phyloP scores from a whole-genome alignment of 208 protist genomes.

The Endotrypanum monterogeii region DNA sequence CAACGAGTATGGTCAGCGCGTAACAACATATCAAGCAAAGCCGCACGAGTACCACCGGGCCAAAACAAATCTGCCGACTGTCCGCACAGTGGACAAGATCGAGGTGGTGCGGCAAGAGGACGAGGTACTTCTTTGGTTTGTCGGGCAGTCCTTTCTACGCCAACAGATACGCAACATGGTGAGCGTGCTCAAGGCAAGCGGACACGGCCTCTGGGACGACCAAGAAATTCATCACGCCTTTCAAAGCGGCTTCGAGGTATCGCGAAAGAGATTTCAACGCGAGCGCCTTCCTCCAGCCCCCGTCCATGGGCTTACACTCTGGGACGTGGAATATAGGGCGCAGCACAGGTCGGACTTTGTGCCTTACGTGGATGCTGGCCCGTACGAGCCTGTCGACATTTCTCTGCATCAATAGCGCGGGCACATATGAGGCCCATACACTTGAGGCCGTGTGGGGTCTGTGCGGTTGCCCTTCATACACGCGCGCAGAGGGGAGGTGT shows the following conservation, averaged over 20 bases:
- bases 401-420: slow-evolving; percentile 26
- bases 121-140: slow-evolving; percentile 88
- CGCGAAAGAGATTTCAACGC: slow-evolving; percentile 67
- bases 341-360: slow-evolving; percentile 70
- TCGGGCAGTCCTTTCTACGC: slow-evolving; percentile 80
- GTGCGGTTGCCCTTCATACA: background rate
- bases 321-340: slow-evolving; percentile 83
- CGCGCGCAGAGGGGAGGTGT: background rate
- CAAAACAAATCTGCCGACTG: slow-evolving; percentile 74
- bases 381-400: slow-evolving; percentile 67
- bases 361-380: slow-evolving; percentile 74
- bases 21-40: slow-evolving; percentile 63
- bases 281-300: slow-evolving; percentile 77
- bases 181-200: slow-evolving; percentile 73
- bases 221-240: slow-evolving; percentile 79
- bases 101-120: slow-evolving; percentile 88
- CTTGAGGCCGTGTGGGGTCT: background rate
- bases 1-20: slow-evolving; percentile 79
- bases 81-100: slow-evolving; percentile 81
- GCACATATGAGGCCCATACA: background rate
- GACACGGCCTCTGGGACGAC: slow-evolving; percentile 83
- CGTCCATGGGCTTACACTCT: slow-evolving; percentile 81
- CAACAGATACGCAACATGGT: slow-evolving; percentile 92
- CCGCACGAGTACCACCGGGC: slow-evolving; percentile 66
- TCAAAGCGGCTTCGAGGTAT: slow-evolving; percentile 71